phyloP scores from a whole-genome alignment of 1,284 basidiomycete genomes.

The Mycosarcoma maydis region DNA sequence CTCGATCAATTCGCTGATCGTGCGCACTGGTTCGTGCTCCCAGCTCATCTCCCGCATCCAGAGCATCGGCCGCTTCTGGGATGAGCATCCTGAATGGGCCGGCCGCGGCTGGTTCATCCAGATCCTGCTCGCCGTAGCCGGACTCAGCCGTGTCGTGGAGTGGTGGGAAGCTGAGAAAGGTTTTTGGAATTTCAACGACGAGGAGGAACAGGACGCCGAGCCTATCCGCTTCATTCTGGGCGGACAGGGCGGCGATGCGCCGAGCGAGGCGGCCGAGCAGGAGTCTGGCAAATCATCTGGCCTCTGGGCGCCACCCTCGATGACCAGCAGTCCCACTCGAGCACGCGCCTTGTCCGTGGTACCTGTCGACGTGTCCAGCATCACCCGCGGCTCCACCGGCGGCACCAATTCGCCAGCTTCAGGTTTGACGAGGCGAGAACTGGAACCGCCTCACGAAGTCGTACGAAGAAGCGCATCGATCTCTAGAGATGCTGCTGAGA shows the following conservation, averaged over 20 bases:
- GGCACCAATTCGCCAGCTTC: constrained; percentile 56
- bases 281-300: constrained; percentile 11
- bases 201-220: constrained; percentile 73
- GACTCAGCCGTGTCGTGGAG: constrained; percentile 92
- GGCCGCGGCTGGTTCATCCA: constrained; percentile 98
- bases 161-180: constrained; percentile 99
- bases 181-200: constrained; percentile 99
- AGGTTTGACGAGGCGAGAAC: constrained; percentile 13
- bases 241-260: constrained; percentile 19
- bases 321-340: constrained; percentile 30
- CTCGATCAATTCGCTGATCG: constrained; percentile 83
- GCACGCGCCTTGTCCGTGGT: constrained; percentile 28
- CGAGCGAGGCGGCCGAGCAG: constrained; percentile 17
- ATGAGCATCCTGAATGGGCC: constrained; percentile 96
- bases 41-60: constrained; percentile 89
- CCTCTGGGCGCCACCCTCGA: constrained; percentile 20
- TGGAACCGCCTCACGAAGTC: constrained; percentile 11
- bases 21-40: constrained; percentile 84
- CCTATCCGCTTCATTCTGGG: constrained; percentile 56
- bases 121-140: constrained; percentile 86
- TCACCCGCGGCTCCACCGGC: constrained; percentile 25
- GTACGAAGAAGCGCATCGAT: constrained; percentile 9
- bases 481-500: neutral
- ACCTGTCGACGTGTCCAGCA: constrained; percentile 4
- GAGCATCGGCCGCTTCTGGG: constrained; percentile 91